Evolutionary conservation across 345 rosid genomes (phyloP), one percentile per base, ranked within the genome.

Genomic region (Punica granatum): DNA sequence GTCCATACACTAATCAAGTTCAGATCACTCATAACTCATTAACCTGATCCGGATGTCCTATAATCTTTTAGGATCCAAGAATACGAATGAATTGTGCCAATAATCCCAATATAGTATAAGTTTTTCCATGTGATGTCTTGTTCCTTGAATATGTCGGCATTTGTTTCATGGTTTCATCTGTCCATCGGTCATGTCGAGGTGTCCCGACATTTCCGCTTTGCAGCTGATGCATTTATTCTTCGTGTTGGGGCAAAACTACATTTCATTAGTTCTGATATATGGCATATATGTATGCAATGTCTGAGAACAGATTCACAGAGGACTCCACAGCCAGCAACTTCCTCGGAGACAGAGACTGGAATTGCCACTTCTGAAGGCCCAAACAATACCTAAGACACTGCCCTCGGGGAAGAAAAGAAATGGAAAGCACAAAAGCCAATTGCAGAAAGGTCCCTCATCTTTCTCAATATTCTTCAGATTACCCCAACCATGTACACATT

Each of bases 261-360:
- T 37, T 5, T 11, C 41, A 11, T 37, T 37, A 37, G 11, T 37
- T 11, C 41, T 37, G 11, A 37, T 37, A 4, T 4, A 37, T 37
- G 41, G 41, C 41, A 37, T 37, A n/a, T n/a, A 28, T 25, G 30
- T 5, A 1, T 25, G 30, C 7, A 25, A 51, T 23, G 58, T 25
- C 12, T 56, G 34, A 30, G 13, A 14, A 13, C 70, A 67, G 70
- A 67, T 36, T 34, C 70, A 35, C 70, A 67, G 62, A 49, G 43
- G 43, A 67, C 70, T 51, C 44, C 70, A 16, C 70, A 49, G 37
- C 43, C 69, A 51, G 41, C 44, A 18, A 67, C 61, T 30, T 39
- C 70, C 3, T 53, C 60, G 62, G 61, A 53, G 60, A 41, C 60
- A 37, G 61, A 67, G 25, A 39, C 63, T 25, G 65, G 37, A 48